A percentile compares a stretch with the other conserved stretches of the same genome.
These are phyloP conservation scores for Ramularia collo-cygni DNA, from an alignment of 2,329 filamentous ascomycete species.

Conservation along the genomic window DNA sequence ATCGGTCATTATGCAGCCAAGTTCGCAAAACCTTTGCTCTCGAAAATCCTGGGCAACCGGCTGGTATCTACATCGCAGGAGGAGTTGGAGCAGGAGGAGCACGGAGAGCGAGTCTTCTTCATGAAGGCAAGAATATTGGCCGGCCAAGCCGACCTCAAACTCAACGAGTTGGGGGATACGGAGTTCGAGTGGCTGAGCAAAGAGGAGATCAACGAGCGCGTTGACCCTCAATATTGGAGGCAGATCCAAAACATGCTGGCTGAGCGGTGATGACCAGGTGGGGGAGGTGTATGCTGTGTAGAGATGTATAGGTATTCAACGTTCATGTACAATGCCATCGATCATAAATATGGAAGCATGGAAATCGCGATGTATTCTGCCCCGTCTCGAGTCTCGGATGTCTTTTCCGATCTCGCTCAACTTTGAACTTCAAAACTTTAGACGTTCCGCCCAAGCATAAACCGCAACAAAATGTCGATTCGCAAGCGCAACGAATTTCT, in stretches of 20 bases:
- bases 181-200: conserved; percentile 92
- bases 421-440: too few species aligned
- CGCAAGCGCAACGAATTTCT: conserved; percentile 69
- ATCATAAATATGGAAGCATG: too few species aligned
- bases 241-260: conserved; percentile 77
- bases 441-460: too few species aligned
- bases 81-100: conserved; percentile 35
- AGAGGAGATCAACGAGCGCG: conserved; percentile 66
- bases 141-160: conserved; percentile 75
- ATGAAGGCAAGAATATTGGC: conserved; percentile 95
- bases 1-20: conserved; percentile 68
- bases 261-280: conserved; percentile 52
- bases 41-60: conserved; percentile 21
- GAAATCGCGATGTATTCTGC: too few species aligned
- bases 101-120: conserved; percentile 85
- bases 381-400: too few species aligned
- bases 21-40: conserved; percentile 36
- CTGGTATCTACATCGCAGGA: conserved; percentile 21
- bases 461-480: conserved; percentile 52
- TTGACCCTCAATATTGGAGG: conserved; percentile 64
- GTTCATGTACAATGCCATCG: too few species aligned
- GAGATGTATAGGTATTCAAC: too few species aligned
- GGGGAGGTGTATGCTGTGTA: not conserved
- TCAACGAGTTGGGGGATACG: conserved; percentile 63
- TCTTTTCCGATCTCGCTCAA: too few species aligned